Evolutionary conservation across 75 land plant species (phyloP), one percentile per base, ranked within the genome.

Genomic region (Pinus albicaulis): DNA sequence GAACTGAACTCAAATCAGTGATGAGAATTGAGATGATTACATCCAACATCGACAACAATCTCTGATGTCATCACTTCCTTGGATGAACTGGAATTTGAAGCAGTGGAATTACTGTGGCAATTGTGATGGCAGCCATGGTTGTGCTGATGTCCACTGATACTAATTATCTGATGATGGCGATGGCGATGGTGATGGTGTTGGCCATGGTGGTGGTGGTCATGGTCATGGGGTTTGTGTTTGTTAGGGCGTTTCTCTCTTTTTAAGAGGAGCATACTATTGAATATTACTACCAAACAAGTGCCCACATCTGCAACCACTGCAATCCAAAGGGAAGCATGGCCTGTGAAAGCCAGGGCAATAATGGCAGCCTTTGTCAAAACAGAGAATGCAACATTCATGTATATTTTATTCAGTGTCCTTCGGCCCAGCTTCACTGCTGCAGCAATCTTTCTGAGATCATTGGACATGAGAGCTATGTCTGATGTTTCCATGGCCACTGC

Each of bases 281-380:
- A 79, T 38, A 85, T 96, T 41, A 96, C 99, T 3, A 90, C 55
- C 57, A 96, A 61, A 53, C 92, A 93, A 13, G 96, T 93, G 11
- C 97, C 97, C 7, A 96, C 96, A 79, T 96, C 99, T 38, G 91
- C 87, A 19, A 93, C 73, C n/a, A 96, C 91, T 0, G 99, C 99
- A 0, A 89, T 87, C 97, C 97, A 96, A 8, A 96, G 81, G 20
- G 93, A 84, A 1, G 97, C 92, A 57, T 93, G 85, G 13, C 97
- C 96, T 16, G 88, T 86, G 38, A 89, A 69, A 11, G 94, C 90
- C 25, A 96, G 84, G 13, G 63, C 90, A 17, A 96, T 44, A 52
- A 96, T 82, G 1, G 76, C 86, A 13, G 82, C 75, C 78, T 96
- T 96, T 15, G 99, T 91, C 10, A 76, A 14, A 26, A 96, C 56